These are phyloP conservation scores for Sporothrix globosa DNA, from an alignment of 2,329 filamentous ascomycete species.

Conservation along the genomic window DNA sequence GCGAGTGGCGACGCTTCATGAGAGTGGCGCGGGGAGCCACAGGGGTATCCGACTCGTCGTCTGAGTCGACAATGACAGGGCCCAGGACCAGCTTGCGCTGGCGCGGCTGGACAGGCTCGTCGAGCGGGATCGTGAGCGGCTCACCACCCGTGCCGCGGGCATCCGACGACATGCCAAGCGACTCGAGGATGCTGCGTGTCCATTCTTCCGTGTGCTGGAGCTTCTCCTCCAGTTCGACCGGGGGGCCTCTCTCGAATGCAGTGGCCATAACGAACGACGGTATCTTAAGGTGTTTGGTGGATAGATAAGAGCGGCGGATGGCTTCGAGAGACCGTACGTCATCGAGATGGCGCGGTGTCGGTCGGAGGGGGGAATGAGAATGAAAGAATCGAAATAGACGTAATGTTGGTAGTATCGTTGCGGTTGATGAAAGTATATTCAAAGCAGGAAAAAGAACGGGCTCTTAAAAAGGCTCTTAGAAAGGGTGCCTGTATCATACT, in stretches of 20 bases:
- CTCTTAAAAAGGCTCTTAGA: neutral
- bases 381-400: neutral
- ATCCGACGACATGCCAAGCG: constrained; percentile 57
- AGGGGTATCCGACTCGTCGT: neutral
- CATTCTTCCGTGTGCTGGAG: constrained; percentile 56
- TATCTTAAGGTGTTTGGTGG: neutral
- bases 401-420: neutral
- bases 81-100: constrained; percentile 7
- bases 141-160: constrained; percentile 64
- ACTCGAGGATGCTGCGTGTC: constrained; percentile 63
- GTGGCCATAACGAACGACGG: neutral
- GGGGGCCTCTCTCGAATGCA: constrained; percentile 6
- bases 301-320: neutral
- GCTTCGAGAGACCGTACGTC: neutral
- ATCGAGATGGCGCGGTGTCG: neutral
- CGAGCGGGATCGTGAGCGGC: constrained; percentile 74
- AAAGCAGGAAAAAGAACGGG: neutral
- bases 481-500: neutral
- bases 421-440: neutral
- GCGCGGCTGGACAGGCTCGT: constrained; percentile 51
- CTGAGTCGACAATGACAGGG: constrained; percentile 41
- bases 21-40: constrained; percentile 33
- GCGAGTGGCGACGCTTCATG: constrained; percentile 40
- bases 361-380: neutral
- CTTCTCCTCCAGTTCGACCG: constrained; percentile 23